Percentiles rank a stretch among this genome's conserved stretches.
Evolutionary conservation across 768 basidiomycete species (phyloP).

Genomic region (Serendipita sp.): DNA sequence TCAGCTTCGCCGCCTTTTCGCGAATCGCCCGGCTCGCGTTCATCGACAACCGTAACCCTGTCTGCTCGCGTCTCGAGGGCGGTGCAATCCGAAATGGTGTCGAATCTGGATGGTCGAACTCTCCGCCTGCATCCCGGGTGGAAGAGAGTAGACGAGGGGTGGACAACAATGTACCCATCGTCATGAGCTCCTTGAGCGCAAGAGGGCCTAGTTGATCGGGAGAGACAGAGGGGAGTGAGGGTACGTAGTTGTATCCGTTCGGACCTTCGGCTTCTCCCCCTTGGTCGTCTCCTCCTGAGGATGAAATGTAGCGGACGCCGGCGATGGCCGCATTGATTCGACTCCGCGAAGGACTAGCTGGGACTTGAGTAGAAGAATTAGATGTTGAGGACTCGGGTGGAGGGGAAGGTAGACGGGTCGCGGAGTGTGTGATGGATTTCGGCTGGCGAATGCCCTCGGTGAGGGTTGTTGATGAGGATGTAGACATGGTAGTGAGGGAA

Average conservation of each 20-base stretch:
- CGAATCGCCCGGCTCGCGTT: constrained; percentile 70
- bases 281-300: constrained; percentile 2
- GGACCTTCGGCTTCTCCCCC: constrained; percentile 19
- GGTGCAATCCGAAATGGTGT: constrained; percentile 69
- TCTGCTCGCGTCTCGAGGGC: constrained; percentile 59
- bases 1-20: constrained; percentile 52
- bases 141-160: constrained; percentile 78
- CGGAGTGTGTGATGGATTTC: constrained; percentile 57
- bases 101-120: constrained; percentile 21
- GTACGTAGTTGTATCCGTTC: constrained; percentile 56
- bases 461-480: constrained; percentile 16
- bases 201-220: constrained; percentile 63
- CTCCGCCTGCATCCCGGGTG: constrained; percentile 32
- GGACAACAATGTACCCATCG: constrained; percentile 85
- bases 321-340: constrained; percentile 83
- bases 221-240: constrained; percentile 75
- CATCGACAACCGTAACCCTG: constrained; percentile 69
- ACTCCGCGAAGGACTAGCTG: constrained; percentile 82
- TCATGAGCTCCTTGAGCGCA: constrained; percentile 87
- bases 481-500: too few relatives aligned
- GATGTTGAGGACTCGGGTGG: constrained; percentile 36
- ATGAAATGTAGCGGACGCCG: constrained; percentile 26
- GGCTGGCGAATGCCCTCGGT: constrained; percentile 22
- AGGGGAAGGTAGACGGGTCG: constrained; percentile 57
- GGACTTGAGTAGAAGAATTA: constrained; percentile 34